phyloP scores from a whole-genome alignment of 106 monocot genomes.

The Dendrobium chrysotoxum region DNA sequence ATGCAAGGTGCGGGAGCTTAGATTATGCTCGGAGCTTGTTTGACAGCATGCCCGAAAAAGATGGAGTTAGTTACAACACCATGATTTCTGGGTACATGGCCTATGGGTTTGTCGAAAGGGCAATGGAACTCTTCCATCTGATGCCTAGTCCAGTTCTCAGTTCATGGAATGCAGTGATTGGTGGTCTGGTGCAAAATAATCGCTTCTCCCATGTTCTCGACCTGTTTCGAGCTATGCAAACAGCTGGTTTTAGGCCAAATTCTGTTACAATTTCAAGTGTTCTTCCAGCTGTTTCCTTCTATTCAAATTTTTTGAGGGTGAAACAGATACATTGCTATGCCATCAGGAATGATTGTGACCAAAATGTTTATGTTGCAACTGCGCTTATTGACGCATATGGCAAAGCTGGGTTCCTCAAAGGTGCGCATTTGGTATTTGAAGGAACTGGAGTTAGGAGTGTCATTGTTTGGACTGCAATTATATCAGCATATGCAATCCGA shows the following conservation, averaged over 20 bases:
- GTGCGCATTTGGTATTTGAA: conserved; percentile 24
- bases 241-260: conserved; percentile 29
- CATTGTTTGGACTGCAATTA: conserved; percentile 49
- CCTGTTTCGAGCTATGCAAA: conserved; percentile 22
- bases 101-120: conserved; percentile 24
- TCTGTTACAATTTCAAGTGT: conserved; percentile 28
- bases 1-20: conserved; percentile 39
- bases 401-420: conserved; percentile 40
- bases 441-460: conserved; percentile 17
- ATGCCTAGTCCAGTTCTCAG: conserved; percentile 14
- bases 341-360: conserved; percentile 26
- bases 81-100: conserved; percentile 49
- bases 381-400: conserved; percentile 43
- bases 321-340: conserved; percentile 38
- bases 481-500: conserved; percentile 42
- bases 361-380: conserved; percentile 27
- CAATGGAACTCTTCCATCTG: conserved; percentile 26
- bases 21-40: conserved; percentile 30
- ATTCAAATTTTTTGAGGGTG: conserved; percentile 21
- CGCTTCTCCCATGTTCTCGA: conserved; percentile 8
- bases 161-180: conserved; percentile 39
- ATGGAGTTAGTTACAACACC: conserved; percentile 34
- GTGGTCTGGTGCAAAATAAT: conserved; percentile 35
- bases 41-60: conserved; percentile 18
- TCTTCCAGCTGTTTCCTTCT: conserved; percentile 34